Evolutionary conservation across 768 basidiomycete genomes (phyloP), one percentile per base, ranked within the genome.

Genomic region (Boletus rubescentipes): DNA sequence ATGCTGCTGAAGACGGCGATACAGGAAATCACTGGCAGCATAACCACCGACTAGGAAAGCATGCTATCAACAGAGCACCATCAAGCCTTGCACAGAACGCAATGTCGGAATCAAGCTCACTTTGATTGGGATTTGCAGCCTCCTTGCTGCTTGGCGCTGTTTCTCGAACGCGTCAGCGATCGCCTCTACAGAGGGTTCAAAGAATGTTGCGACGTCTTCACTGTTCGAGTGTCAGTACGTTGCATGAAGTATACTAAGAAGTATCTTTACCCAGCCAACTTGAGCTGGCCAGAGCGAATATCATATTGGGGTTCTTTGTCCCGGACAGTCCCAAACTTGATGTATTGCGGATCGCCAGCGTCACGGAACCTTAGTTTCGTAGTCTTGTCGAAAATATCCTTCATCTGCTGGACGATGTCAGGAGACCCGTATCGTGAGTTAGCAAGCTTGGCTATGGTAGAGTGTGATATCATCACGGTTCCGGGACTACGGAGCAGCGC

Each of bases 41-140:
- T 80, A 82, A 0, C 79, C 79, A 2, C 81, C 80, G 1, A 82
- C 79, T 2, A 85, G 72, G 38, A 80, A 75, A n/a, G 76, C 71
- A 15, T 71, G 51, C 72, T 72, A 29, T 36, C 35, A n/a, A n/a
- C 6, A 34, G 2, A 21, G 6, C 9, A 34, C 12, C 11, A 21
- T 60, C 11, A 44, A 39, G 15, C 3, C 0, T 7, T n/a, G 7
- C 9, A 14, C 6, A 49, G 2, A n/a, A 16, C 1, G 3, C 5
- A 11, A 31, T 23, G 20, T 35, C 35, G 21, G 30, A 4, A 1
- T 7, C 18, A 31, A 32, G 5, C 20, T 26, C 15, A 54, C 60
- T 66, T 51, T 60, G 69, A 76, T 34, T 58, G 54, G 37, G 8
- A 78, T 67, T 4, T 51, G 45, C 18, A 61, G 50, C 12, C 20